These are phyloP conservation scores for Asterionellopsis glacialis DNA, from an alignment of 108 stramenopile genomes.

Conservation along the genomic window DNA sequence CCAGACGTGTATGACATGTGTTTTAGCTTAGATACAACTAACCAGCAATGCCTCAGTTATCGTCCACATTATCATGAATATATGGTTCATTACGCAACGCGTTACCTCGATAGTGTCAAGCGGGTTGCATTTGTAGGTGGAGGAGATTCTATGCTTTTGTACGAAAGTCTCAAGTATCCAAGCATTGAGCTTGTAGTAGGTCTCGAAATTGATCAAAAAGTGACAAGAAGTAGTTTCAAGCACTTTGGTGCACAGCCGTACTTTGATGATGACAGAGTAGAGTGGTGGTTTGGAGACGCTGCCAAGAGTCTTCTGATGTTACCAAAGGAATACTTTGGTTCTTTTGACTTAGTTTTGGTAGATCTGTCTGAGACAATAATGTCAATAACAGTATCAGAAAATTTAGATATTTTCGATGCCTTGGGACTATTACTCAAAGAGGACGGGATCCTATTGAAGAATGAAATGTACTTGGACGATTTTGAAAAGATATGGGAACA, in stretches of 20 bases:
- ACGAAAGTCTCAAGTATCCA: slow-evolving; percentile 79
- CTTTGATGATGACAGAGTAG: slow-evolving; percentile 74
- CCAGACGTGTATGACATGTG: too few species aligned
- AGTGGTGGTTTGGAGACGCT: slow-evolving; percentile 92
- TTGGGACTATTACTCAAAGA: slow-evolving; percentile 67
- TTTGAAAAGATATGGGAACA: slow-evolving; percentile 30
- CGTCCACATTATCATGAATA: slow-evolving; percentile 85
- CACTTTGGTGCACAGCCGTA: slow-evolving; percentile 74
- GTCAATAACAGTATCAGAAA: slow-evolving; percentile 59
- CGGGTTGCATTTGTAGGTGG: slow-evolving; percentile 78
- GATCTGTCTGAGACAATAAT: slow-evolving; percentile 78
- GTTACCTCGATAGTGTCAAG: slow-evolving; percentile 52
- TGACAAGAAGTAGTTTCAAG: slow-evolving; percentile 62
- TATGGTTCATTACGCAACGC: slow-evolving; percentile 75
- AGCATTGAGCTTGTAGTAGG: slow-evolving; percentile 73
- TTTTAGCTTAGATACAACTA: too few species aligned
- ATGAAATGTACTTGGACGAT: slow-evolving; percentile 68
- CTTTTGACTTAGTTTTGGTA: slow-evolving; percentile 83
- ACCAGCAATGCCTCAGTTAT: slow-evolving; percentile 39
- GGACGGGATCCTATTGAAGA: slow-evolving; percentile 81
- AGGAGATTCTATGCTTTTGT: slow-evolving; percentile 83
- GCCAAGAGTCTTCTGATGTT: slow-evolving; percentile 72
- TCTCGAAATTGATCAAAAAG: slow-evolving; percentile 79
- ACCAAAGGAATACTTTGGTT: slow-evolving; percentile 76
- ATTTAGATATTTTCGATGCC: slow-evolving; percentile 70